Percentiles rank a stretch among this genome's conserved stretches.
These are phyloP conservation scores for Raddia guianensis DNA, from an alignment of 176 grass and related monocot species.

Conservation along the genomic window DNA sequence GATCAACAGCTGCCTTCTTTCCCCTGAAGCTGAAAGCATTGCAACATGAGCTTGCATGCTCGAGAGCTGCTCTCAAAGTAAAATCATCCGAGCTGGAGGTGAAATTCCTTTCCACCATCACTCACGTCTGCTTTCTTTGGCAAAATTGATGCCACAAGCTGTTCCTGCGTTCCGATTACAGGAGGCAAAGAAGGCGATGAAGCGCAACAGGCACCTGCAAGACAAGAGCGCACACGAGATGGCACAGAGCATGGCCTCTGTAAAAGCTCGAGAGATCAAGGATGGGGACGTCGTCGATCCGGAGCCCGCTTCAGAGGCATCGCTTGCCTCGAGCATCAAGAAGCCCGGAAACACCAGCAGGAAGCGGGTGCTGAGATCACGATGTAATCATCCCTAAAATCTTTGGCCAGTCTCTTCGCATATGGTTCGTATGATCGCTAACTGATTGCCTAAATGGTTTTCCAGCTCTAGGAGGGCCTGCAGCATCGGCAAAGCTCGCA, in stretches of 20 bases:
- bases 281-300: conserved; percentile 9
- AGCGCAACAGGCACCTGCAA: conserved; percentile 11
- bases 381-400: conserved; percentile 42
- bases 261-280: conserved; percentile 32
- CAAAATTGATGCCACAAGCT: neutral
- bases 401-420: neutral
- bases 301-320: conserved; percentile 35
- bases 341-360: conserved; percentile 43
- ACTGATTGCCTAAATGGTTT: conserved; percentile 25
- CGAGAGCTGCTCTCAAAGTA: conserved; percentile 43
- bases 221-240: conserved; percentile 31
- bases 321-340: conserved; percentile 3
- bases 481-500: neutral
- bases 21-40: conserved; percentile 48
- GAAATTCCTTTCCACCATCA: no score
- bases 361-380: conserved; percentile 52
- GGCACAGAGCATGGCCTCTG: neutral
- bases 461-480: conserved; percentile 62
- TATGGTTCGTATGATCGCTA: neutral
- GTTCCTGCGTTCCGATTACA: neutral
- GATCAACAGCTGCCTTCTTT: neutral
- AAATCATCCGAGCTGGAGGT: conserved; percentile 57
- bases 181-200: conserved; percentile 48
- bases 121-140: neutral
- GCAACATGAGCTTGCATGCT: conserved; percentile 61